phyloP scores from a whole-genome alignment of 805 yeast genomes.

The Henningerozyma blattae region DNA sequence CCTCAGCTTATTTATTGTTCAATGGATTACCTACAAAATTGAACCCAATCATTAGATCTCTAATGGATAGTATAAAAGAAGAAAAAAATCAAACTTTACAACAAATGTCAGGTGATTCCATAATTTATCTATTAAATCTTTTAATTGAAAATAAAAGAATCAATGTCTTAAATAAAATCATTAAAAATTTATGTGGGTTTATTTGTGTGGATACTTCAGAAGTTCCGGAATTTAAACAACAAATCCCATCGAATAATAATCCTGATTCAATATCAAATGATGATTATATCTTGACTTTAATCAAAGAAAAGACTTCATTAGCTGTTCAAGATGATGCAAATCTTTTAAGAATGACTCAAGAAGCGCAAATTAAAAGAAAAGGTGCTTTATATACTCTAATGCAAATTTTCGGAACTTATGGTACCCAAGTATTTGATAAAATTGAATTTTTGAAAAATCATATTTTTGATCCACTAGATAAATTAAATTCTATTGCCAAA shows the following conservation, averaged over 20 bases:
- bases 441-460: slow-evolving; percentile 56
- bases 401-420: slow-evolving; percentile 40
- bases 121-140: slow-evolving; percentile 50
- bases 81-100: slow-evolving; percentile 64
- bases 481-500: slow-evolving; percentile 20
- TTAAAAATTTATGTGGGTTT: slow-evolving; percentile 84
- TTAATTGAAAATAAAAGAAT: slow-evolving; percentile 45
- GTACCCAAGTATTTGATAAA: slow-evolving; percentile 39
- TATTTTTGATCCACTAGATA: slow-evolving; percentile 53
- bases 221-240: slow-evolving; percentile 81
- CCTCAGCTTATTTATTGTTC: slow-evolving; percentile 57
- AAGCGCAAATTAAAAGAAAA: slow-evolving; percentile 68
- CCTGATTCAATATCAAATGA: background rate
- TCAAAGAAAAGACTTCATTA: slow-evolving; percentile 61
- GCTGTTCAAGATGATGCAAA: slow-evolving; percentile 50
- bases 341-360: slow-evolving; percentile 51
- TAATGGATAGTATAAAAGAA: slow-evolving; percentile 84
- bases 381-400: slow-evolving; percentile 74
- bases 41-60: slow-evolving; percentile 75
- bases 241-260: slow-evolving; percentile 20
- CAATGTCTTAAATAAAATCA: slow-evolving; percentile 79
- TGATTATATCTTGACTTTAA: slow-evolving; percentile 55
- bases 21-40: slow-evolving; percentile 71
- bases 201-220: slow-evolving; percentile 92
- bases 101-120: slow-evolving; percentile 53